phyloP scores from a whole-genome alignment of 2,329 filamentous ascomycete species.

The Truncatella angustata region DNA sequence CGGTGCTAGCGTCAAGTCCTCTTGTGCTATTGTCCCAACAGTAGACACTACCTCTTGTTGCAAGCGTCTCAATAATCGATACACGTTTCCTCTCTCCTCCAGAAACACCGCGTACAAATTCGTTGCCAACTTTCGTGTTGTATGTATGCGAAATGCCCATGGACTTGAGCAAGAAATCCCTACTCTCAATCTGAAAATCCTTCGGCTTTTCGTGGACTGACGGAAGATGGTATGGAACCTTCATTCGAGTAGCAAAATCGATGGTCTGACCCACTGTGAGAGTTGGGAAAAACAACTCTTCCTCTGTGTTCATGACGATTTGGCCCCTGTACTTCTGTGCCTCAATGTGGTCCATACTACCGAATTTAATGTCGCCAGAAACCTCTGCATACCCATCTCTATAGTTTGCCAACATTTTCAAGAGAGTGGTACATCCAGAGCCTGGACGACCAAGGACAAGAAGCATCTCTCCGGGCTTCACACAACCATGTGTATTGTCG shows the following conservation, averaged over 20 bases:
- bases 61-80: constrained; percentile 63
- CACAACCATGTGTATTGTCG: no score
- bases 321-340: background rate
- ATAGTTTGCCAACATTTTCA: constrained; percentile 55
- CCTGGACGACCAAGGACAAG: constrained; percentile 21
- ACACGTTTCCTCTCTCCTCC: constrained; percentile 65
- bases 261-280: constrained; percentile 61
- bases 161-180: constrained; percentile 49
- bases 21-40: constrained; percentile 65
- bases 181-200: background rate
- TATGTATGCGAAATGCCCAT: constrained; percentile 55
- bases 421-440: constrained; percentile 22
- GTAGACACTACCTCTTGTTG: constrained; percentile 40
- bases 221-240: no score
- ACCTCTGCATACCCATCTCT: constrained; percentile 47
- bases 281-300: constrained; percentile 61
- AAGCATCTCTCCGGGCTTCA: constrained; percentile 18
- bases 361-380: constrained; percentile 59
- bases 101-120: constrained; percentile 56
- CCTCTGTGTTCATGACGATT: constrained; percentile 55
- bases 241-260: constrained; percentile 57
- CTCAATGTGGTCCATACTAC: constrained; percentile 38
- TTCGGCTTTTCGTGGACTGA: no score
- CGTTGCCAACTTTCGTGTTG: constrained; percentile 59
- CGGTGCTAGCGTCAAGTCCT: constrained; percentile 58